Evolutionary conservation across 495 filamentous ascomycete species (phyloP), one percentile per base, ranked within the genome.

Genomic region (Lasiosphaeriaceae sp.): DNA sequence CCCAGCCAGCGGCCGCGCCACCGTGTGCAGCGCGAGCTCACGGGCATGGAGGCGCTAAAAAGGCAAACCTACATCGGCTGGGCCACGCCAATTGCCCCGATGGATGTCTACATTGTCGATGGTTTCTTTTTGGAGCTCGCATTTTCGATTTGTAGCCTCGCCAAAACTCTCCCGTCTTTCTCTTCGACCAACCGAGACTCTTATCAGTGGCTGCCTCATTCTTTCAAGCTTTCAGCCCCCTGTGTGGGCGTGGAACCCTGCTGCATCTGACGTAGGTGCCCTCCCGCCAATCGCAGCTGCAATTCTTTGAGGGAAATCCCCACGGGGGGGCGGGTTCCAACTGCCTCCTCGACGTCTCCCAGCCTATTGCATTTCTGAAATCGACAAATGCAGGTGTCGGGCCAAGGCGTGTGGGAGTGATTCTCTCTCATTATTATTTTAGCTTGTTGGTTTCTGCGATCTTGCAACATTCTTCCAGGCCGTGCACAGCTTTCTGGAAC

Each of bases 201-300:
- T 31, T n/a, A n/a, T n/a, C 20, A 11, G 45, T 19, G 45, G 21
- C 17, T 45, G 2, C 12, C 29, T 35, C 43, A 19, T 47, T 21
- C 19, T 4, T 14, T 20, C 17, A 12, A 31, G 19, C 26, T 41
- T 2, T 48, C n/a, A 31, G 26, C 4, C 26, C 26, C 26, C 48
- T 41, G 37, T 12, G 12, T 31, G 29, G 19, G 35, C 12, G 21
- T 11, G 16, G 11, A 57, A 55, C 57, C 57, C 51, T 51, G 59
- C 46, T 50, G 61, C 56, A 52, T 61, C 64, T 66, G 64, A 61
- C 64, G 61, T 62, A 55, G 56, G 39, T 54, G 37, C 54, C 47
- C 56, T 47, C 56, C 52, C 41, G 24, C 41, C 17, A n/a, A 31
- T 49, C 47, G 47, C 47, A 34, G 5, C 1, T 14, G n/a, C 23